Base-by-base conservation (phyloP, 805 yeast genomes). In the Spathaspora passalidarum region DNA sequence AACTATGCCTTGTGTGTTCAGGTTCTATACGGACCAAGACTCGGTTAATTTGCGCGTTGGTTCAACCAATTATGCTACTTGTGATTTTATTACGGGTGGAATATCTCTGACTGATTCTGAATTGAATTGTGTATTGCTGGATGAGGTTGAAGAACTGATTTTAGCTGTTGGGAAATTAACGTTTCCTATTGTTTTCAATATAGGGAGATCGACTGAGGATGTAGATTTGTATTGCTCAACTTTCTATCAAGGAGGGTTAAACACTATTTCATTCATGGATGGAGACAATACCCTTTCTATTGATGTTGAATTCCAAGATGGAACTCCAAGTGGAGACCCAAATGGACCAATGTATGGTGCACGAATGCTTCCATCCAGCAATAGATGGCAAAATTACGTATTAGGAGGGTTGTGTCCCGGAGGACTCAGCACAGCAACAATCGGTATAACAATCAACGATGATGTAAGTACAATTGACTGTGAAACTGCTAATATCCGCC, bases 1-100 rank as follows among this genome's bases (percentile, higher is more conserved):
- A 41, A 42, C 43, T 21, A 38, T 63, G 47, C 66, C 65, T 5
- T 56, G 63, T 48, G 63, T 56, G n/a, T 63, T 50, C 46, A 59
- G 58, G 39, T 56, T 61, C 44, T 56, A 60, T 4, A 38, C 56
- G 5, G 19, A 49, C 4, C 21, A 46, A 10, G 4, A 47, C 20
- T 20, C 51, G 4, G 38, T 62, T 11, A 40, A 43, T 20, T 49
- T 56, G 14, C 19, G 8, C 9, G 59, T 45, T 10, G 52, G 52
- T 13, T 38, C 43, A 4, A 38, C 22, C 8, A 32, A 38, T 7
- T 60, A 49, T 44, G 67, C 68, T 7, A 56, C 56, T 5, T 62
- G 67, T 56, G 21, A 17, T 2, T 46, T 56, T 11, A 43, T 25
- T 18, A 38, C 49, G 29, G 63, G 63, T 16, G 58, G 53, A 19